Percentiles rank a stretch among this genome's conserved stretches.
These are phyloP conservation scores for Wickerhamomyces rabaulensis DNA, from an alignment of 805 yeast species.

Conservation along the genomic window DNA sequence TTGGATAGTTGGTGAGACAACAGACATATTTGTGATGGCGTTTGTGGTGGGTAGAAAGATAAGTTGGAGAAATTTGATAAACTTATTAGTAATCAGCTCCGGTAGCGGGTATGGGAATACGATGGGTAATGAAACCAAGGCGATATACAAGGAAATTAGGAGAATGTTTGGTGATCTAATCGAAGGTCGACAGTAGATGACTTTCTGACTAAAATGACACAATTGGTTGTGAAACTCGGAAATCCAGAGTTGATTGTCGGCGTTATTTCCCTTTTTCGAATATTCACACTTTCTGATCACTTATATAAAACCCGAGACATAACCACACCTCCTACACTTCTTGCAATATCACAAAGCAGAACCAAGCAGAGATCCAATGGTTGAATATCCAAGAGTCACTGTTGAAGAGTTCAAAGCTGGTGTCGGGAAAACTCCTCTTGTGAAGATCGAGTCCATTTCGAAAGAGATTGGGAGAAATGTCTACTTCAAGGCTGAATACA, in stretches of 20 bases:
- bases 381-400: constrained; percentile 7
- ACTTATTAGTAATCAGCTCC: neutral
- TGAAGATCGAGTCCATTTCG: constrained; percentile 57
- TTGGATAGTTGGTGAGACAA: constrained; percentile 34
- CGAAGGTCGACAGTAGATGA: too few relatives aligned
- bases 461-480: constrained; percentile 62
- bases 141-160: too few relatives aligned
- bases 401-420: constrained; percentile 11
- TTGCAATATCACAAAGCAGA: constrained; percentile 12
- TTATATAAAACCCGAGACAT: neutral
- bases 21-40: constrained; percentile 8
- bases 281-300: neutral
- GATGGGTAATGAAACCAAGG: too few relatives aligned
- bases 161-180: too few relatives aligned
- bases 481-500: constrained; percentile 67
- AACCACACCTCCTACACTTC: neutral
- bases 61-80: neutral
- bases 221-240: too few relatives aligned
- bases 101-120: too few relatives aligned
- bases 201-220: too few relatives aligned
- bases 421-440: constrained; percentile 70
- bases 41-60: neutral
- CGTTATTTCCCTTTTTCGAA: too few relatives aligned
- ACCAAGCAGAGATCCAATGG: constrained; percentile 7
- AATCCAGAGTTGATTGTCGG: too few relatives aligned